Evolutionary conservation across 352 stramenopile genomes (phyloP), one percentile per base, ranked within the genome.

Genomic region (Phytopythium helicoides): DNA sequence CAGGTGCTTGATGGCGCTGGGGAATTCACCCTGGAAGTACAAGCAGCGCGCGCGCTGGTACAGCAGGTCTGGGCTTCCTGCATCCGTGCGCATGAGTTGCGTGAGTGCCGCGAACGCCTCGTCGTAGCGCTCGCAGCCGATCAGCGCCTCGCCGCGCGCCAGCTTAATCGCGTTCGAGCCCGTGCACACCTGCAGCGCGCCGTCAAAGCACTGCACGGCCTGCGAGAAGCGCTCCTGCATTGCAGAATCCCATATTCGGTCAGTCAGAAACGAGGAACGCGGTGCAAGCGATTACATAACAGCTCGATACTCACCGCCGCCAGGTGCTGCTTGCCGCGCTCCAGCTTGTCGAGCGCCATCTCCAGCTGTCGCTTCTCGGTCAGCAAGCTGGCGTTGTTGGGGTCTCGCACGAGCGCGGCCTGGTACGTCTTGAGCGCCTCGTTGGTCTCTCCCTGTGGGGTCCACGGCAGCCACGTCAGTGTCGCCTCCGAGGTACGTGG

Each of bases 1-100:
- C 57, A 98, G 72, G 76, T 98, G 93, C 58, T 96, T 96, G 56
- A 98, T 91, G 52, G 90, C 87, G 67, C 87, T 95, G 6, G 92
- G 72, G 56, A 98, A 89, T 61, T 97, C 92, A 37, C 93, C 94
- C 70, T 97, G 89, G 58, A 78, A 92, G 61, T 97, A 97, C 47
- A 98, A 66, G 58, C 87, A 97, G 23, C 79, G 72, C 12, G 89
- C 92, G 33, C 88, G 84, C 47, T 94, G 52, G 56, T 87, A 93
- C 16, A 98, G 64, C 48, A 98, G 64, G 44, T 95, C 83, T 2
- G 81, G 74, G 40, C 77, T 89, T 64, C 74, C 86, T 41, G 84
- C 85, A 62, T 94, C 76, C 42, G 81, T 89, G 47, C 82, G 81
- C 81, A 93, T 92, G 23, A 94, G 66, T 63, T 92, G 78, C 54